Base-by-base conservation (phyloP, 2,329 filamentous ascomycete species). In the Fusarium piperis region DNA sequence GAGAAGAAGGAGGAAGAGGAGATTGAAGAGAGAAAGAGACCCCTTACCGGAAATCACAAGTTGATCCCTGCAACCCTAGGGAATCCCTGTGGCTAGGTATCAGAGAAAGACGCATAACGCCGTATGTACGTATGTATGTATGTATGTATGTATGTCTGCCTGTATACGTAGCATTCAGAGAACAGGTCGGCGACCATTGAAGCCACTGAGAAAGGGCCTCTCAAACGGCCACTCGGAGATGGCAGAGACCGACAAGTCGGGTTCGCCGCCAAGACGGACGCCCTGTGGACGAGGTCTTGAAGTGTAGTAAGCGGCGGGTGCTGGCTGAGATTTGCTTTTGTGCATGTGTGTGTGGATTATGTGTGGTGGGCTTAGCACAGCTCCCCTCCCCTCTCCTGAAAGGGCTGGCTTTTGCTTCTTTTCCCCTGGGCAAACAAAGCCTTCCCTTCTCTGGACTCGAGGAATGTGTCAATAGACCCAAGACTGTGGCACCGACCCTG, bases 401-500 rank as follows among this genome's bases (percentile, higher is more conserved):
- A 23, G 5, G 23, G 23, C 23, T 23, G 36, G 36, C 26, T 11
- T 51, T 30, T 51, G 18, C 26, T 52, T 52, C 13, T 20, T 35
- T 35, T 9, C 15, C 18, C 32, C 36, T 53, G 51, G 51, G n/a
- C n/a, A n/a, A n/a, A n/a, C 51, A 46, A n/a, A 15, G 41, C 41
- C 15, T 46, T 26, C 15, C 41, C 15, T 46, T n/a, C 41, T 46
- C 23, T 46, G 41, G 13, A 28, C 33, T 30, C 11, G 16, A 59
- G 58, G 58, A 52, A 60, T 52, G 58, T 52, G 44, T 52, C 16
- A 32, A 60, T 60, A 60, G 23, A 48, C 23, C 66, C 38, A 16
- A 59, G 33, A 18, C 38, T 2, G 20, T 28, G 59, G 59, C n/a
- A 26, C 41, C 15, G 4, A 10, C 6, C 30, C 38, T 63, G 48